Evolutionary conservation across 2,329 filamentous ascomycete genomes (phyloP), one percentile per base, ranked within the genome.

Genomic region (Samsoniella hepiali): DNA sequence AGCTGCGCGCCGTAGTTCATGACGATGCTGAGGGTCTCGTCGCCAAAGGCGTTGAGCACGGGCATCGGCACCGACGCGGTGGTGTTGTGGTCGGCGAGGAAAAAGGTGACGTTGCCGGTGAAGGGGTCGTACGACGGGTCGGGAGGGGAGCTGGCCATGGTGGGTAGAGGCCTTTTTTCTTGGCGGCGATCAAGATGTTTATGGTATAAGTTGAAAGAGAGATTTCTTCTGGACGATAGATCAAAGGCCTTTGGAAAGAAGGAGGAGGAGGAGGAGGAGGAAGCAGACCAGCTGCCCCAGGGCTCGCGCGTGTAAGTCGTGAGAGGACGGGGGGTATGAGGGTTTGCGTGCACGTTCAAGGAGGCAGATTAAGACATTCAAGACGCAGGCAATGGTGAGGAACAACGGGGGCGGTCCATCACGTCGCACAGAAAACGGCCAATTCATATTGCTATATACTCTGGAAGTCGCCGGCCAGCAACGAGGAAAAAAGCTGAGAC

Each of bases 1-100:
- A 93, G 80, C 72, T 94, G 90, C 22, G 83, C 77, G 59, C 84
- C 88, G 72, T 88, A 91, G 75, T 87, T 88, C 78, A 91, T 86
- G 71, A 72, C 72, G 32, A 76, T 72, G 68, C 72, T 76, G 66
- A 74, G 65, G 47, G 73, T 71, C 36, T 72, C 70, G 31, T 69
- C 66, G 65, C 73, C 74, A 58, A 72, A 68, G 31, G 55, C 45
- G 66, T 80, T 73, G 54, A 82, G 65, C 15, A 51, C 9, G 7
- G 65, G 13, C n/a, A 78, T 65, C 17, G 77, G 71, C 53, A 79
- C 64, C 5, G 67, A 58, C 63, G 77, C 68, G 13, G 68, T 62
- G 0, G 70, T 75, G 56, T 65, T 55, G 54, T 73, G 73, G 66
- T 78, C 74, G 13, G 70, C 45, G 34, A 58, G 68, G 55, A 75